These are phyloP conservation scores for Golubevia sp. DNA, from an alignment of 1,284 basidiomycete species.

Conservation along the genomic window DNA sequence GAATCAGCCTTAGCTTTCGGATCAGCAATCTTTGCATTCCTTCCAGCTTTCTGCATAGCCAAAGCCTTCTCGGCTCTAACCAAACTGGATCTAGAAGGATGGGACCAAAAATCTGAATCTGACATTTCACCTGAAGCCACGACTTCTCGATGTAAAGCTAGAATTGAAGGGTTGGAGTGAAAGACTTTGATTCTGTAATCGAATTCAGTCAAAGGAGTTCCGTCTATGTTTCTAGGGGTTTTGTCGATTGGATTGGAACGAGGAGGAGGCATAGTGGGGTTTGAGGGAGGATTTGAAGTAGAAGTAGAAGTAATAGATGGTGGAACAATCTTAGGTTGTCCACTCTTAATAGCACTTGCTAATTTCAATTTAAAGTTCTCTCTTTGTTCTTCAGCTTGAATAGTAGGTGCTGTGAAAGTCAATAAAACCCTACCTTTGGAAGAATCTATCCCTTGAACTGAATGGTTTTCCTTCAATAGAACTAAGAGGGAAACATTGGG, in stretches of 20 bases:
- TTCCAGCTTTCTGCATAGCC: conserved; percentile 41
- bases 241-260: neutral
- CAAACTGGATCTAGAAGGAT: conserved; percentile 46
- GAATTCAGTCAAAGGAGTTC: conserved; percentile 25
- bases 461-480: conserved; percentile 5
- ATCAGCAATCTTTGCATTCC: conserved; percentile 54
- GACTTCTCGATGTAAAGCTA: conserved; percentile 49
- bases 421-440: conserved; percentile 8
- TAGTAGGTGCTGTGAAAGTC: conserved; percentile 2
- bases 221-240: neutral
- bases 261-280: neutral
- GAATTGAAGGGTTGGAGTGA: conserved; percentile 36
- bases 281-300: neutral
- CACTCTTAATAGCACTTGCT: conserved; percentile 7
- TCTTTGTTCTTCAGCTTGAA: conserved; percentile 6
- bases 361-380: conserved; percentile 16
- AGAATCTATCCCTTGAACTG: neutral
- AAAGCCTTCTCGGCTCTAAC: conserved; percentile 43
- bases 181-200: conserved; percentile 47
- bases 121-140: conserved; percentile 37
- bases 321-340: conserved; percentile 6
- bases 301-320: neutral
- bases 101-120: conserved; percentile 58
- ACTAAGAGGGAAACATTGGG: conserved; percentile 5
- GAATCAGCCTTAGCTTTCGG: conserved; percentile 48